phyloP scores from a whole-genome alignment of 106 monocot species.

The Dendrobium nobile region DNA sequence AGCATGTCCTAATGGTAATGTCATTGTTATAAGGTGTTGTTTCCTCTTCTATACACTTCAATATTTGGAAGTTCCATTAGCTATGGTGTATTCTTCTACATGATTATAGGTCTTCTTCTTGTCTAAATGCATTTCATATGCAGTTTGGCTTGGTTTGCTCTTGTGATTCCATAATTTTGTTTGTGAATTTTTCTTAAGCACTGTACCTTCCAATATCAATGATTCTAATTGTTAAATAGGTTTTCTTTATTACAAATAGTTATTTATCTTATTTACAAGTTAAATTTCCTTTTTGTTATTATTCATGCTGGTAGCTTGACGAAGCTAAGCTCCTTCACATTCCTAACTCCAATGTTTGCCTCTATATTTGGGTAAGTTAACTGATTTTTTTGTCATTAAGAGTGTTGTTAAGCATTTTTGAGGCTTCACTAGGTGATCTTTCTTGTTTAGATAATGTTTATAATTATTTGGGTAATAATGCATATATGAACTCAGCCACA shows the following conservation, averaged over 20 bases:
- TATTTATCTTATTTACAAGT: not conserved
- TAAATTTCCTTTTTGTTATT: constrained; percentile 1
- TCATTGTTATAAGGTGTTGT: no score
- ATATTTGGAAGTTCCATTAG: constrained; percentile 97
- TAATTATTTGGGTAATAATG: no score
- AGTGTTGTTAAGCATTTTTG: no score
- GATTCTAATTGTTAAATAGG: not conserved
- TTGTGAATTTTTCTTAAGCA: not conserved
- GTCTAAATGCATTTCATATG: not conserved
- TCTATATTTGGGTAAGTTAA: constrained; percentile 84
- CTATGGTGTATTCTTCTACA: constrained; percentile 93
- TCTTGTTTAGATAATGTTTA: not conserved
- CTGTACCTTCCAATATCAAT: not conserved
- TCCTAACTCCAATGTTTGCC: constrained; percentile 98
- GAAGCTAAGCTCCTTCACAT: constrained; percentile 89
- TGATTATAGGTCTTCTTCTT: constrained; percentile 62
- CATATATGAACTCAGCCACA: no score
- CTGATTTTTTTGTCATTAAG: not conserved
- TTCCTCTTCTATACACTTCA: constrained; percentile 70
- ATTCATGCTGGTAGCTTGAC: constrained; percentile 84
- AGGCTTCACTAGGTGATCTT: no score
- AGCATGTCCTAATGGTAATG: no score
- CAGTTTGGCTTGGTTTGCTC: not conserved
- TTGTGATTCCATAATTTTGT: not conserved
- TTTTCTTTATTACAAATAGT: not conserved